phyloP scores from a whole-genome alignment of 129 eudicot species.

The Ambrosia artemisiifolia region DNA sequence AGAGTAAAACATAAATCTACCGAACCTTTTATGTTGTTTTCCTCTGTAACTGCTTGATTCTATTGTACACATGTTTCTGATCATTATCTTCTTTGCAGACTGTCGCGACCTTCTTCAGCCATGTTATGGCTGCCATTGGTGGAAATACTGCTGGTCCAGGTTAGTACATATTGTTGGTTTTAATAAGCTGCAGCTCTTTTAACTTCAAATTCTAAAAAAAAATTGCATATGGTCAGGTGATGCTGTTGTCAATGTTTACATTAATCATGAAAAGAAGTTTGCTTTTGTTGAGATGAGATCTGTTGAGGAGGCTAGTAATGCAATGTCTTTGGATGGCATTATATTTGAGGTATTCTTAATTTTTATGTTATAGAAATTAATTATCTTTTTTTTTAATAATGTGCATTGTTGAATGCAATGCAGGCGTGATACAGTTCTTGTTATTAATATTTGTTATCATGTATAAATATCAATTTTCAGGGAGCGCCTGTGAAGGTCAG shows the following conservation, averaged over 20 bases:
- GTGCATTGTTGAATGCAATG: background rate
- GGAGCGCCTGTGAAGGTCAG: constrained; percentile 94
- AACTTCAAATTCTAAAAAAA: background rate
- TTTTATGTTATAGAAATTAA: background rate
- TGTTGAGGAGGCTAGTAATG: constrained; percentile 98
- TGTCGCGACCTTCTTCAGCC: constrained; percentile 91
- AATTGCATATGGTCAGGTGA: constrained; percentile 48
- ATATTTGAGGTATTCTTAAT: constrained; percentile 62
- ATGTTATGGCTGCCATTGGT: constrained; percentile 94
- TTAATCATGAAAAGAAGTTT: constrained; percentile 93
- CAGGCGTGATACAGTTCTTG: background rate
- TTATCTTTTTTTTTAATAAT: background rate
- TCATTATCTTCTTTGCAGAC: constrained; percentile 50
- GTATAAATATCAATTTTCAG: constrained; percentile 32
- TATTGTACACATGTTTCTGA: background rate
- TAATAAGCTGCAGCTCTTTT: background rate
- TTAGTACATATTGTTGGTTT: constrained; percentile 18
- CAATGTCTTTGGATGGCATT: constrained; percentile 96
- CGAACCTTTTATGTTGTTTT: background rate
- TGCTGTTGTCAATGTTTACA: constrained; percentile 97
- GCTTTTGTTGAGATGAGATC: constrained; percentile 99
- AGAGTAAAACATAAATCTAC: background rate
- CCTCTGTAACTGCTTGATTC: background rate
- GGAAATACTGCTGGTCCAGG: constrained; percentile 99
- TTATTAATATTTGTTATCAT: background rate